phyloP scores from a whole-genome alignment of 208 protist genomes.

The Crithidia expoeki region DNA sequence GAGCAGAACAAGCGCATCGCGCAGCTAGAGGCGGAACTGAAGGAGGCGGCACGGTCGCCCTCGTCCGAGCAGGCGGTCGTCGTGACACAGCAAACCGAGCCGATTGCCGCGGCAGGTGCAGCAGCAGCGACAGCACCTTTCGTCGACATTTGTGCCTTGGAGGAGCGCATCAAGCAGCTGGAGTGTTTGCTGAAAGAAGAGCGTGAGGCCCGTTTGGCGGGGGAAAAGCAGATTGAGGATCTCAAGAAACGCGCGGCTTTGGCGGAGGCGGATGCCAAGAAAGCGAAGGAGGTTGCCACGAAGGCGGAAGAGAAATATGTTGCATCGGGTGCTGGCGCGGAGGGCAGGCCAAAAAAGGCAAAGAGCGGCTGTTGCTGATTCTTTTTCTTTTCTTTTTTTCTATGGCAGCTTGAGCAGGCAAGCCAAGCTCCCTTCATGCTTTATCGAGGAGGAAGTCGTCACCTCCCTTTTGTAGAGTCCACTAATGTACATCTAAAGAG shows the following conservation, averaged over 20 bases:
- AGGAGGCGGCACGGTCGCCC: not conserved
- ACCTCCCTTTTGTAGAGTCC: too few species aligned
- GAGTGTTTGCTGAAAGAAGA: conserved; percentile 16
- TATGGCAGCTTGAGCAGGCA: too few species aligned
- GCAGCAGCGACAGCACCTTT: too few species aligned
- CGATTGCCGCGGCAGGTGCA: conserved; percentile 10
- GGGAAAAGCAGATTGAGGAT: conserved; percentile 22
- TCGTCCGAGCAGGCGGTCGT: not conserved
- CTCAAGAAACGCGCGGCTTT: conserved; percentile 1
- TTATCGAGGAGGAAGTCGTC: too few species aligned
- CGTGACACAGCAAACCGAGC: conserved; percentile 3
- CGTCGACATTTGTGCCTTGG: not conserved
- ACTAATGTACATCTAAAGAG: too few species aligned
- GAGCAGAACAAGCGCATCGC: conserved; percentile 19
- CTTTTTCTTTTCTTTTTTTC: too few species aligned
- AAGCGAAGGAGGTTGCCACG: conserved; percentile 1
- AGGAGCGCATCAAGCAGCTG: conserved; percentile 26
- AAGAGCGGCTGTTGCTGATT: conserved; percentile 47
- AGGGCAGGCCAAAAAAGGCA: conserved; percentile 34
- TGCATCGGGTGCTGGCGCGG: not conserved
- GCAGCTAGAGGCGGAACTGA: conserved; percentile 16
- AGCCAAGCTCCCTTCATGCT: too few species aligned
- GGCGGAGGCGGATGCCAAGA: conserved; percentile 11
- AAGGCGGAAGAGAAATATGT: conserved; percentile 14
- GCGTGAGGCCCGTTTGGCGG: conserved; percentile 9